Evolutionary conservation across 1,284 basidiomycete genomes (phyloP), one percentile per base, ranked within the genome.

Genomic region (Ustilago bromivora): DNA sequence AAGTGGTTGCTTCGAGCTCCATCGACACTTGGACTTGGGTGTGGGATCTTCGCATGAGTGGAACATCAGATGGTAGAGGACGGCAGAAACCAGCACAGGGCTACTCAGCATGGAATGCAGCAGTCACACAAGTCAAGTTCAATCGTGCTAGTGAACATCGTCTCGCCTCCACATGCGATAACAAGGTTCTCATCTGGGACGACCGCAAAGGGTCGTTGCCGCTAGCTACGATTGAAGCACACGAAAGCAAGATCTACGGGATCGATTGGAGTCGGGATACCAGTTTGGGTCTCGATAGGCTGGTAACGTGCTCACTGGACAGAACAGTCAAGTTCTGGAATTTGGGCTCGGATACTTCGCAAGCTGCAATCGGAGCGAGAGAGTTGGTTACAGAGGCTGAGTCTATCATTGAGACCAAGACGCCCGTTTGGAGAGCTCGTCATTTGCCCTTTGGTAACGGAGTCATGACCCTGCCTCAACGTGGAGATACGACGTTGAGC

Each of bases 351-450:
- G 70, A 75, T 0, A 57, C 77, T 9, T 74, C 79, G 43, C 82
- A 84, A 43, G 61, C 62, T 3, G 83, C 84, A 3, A 76, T 84
- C 32, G 81, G 77, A 1, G 62, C 79, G 1, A 66, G 82, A n/a
- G 69, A 79, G 60, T 77, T 82, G 17, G 76, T 85, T 32, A 83
- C 81, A 4, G 80, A 82, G 63, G 76, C 83, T 1, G 78, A 84
- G 57, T 70, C 69, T 4, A 90, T 88, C 5, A 94, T 95, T 70
- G 87, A 89, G 56, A 96, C 96, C 0, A 88, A 89, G 0, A 94
- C 97, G 82, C 96, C 96, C 0, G 93, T 99, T 0, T 98, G 96
- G 95, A 89, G 96, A 41, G 96, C 96, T 0, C 89, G 96, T 46
- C 91, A 95, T 85, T 87, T 98, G 4, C 96, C 97, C 0, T 99